Base-by-base conservation (phyloP, 2,329 filamentous ascomycete genomes). In the Colletotrichum tropicale region DNA sequence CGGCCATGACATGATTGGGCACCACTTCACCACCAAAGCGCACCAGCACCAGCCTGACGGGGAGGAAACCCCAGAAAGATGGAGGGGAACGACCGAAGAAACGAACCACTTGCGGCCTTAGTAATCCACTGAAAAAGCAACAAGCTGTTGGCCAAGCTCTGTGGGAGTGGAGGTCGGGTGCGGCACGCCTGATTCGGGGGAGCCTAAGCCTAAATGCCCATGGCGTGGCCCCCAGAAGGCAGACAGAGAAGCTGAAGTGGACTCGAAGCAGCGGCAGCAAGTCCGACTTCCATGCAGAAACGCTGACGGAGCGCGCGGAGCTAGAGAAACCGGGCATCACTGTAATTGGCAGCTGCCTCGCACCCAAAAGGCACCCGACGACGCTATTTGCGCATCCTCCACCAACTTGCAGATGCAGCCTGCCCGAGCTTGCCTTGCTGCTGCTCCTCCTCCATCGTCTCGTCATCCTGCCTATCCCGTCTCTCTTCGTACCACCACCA, bases 71-170 rank as follows among this genome's bases (percentile, higher is more conserved):
- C n/a, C 43, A 52, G 43, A 52, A 52, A 52, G n/a, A 21, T 52
- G 56, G 26, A 34, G 36, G 55, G 34, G n/a, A 70, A 26, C 68
- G 55, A 43, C 7, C 36, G 24, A 18, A 15, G n/a, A 15, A 64
- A 69, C 7, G 21, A 56, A 56, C 52, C 52, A 26, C 16, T 58
- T 58, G 26, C 18, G 28, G 13, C 24, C 55, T 70, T 32, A 15
- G 58, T 70, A 62, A 61, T 61, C 28, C 58, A 55, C 56, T 38
- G 12, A 66, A 62, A 52, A 26, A 38, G 56, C 38, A 64, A 32
- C 71, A 34, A 32, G 58, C 38, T 71, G 48, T 69, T 43, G 71
- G 71, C 64, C 64, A 66, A 66, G 64, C 64, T 66, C 38, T 55
- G 64, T 36, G 28, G 32, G 28, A 21, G 28, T 21, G 58, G 71